phyloP scores from a whole-genome alignment of 768 basidiomycete species.

The Leccinum subtestaceum region DNA sequence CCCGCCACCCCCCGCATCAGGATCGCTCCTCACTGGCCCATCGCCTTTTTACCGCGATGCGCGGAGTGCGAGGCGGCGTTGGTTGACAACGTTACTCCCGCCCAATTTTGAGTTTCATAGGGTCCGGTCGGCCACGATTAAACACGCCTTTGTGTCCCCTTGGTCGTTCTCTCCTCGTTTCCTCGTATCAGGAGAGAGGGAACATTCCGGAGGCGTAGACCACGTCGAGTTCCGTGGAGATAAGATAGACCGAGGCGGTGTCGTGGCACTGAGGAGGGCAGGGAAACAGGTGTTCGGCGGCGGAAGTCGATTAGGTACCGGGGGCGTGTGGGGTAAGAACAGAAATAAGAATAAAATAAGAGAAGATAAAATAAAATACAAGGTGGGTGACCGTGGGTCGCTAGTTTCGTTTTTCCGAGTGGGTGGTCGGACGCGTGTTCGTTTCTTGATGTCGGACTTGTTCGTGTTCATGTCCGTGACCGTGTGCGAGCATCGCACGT shows the following conservation, averaged over 20 bases:
- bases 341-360: background rate
- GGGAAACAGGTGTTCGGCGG: background rate
- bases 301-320: background rate
- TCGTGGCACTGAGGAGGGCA: background rate
- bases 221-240: conserved; percentile 4
- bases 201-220: background rate
- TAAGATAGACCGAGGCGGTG: conserved; percentile 5
- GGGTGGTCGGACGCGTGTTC: background rate
- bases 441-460: background rate
- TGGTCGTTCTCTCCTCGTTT: background rate
- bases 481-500: background rate
- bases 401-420: background rate
- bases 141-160: background rate
- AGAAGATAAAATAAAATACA: background rate
- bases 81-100: background rate
- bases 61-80: background rate
- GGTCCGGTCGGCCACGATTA: background rate
- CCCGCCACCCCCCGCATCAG: background rate
- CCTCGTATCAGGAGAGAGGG: background rate
- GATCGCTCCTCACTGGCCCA: conserved; percentile 4
- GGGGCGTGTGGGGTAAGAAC: background rate
- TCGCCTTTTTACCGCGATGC: conserved; percentile 6
- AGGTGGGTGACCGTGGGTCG: background rate
- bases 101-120: background rate
- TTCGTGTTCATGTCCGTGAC: background rate